Evolutionary conservation across 2,329 filamentous ascomycete species (phyloP), one percentile per base, ranked within the genome.

Genomic region (Monosporascus sp.): DNA sequence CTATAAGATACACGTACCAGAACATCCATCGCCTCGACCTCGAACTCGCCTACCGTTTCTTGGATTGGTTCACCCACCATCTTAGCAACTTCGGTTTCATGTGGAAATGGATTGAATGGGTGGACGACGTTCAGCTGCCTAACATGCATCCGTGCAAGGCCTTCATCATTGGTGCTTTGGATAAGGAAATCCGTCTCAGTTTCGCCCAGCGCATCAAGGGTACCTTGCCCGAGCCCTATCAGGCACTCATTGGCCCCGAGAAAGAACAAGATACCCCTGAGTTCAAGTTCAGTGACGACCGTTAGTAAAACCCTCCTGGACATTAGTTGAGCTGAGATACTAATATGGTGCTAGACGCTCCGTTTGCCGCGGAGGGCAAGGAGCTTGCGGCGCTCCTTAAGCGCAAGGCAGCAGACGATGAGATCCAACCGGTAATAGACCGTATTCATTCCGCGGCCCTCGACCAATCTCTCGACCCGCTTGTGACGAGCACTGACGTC

Each of bases 101-200:
- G 9, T 99, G 94, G 94, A 97, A 97, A 72, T 99, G 94, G 94
- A 86, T 88, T 17, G 94, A 99, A 73, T 99, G 94, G 94, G 81
- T 89, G 47, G 90, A 92, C 17, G 91, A 97, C 67, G 84, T 96
- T 17, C 79, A 84, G 44, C 79, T 95, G 25, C 82, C 89, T 0
- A 77, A 86, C 55, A 74, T 94, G 36, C 84, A 96, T 67, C 92
- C 94, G 1, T 88, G 86, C 73, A 97, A 97, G 73, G 90, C 93
- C 34, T 97, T 99, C 72, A 94, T 99, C 59, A 78, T 86, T 50
- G 93, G 91, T 20, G 88, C 90, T 3, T 74, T 99, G 54, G 94
- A 99, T 67, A 97, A 97, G 75, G 94, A 99, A 73, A 96, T 99
- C 59, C 87, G 94, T 5, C 78, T 99, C 48, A 97, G 91, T 65